Evolutionary conservation across 2,329 filamentous ascomycete genomes (phyloP), one percentile per base, ranked within the genome.

Genomic region (Thelonectria rubi): DNA sequence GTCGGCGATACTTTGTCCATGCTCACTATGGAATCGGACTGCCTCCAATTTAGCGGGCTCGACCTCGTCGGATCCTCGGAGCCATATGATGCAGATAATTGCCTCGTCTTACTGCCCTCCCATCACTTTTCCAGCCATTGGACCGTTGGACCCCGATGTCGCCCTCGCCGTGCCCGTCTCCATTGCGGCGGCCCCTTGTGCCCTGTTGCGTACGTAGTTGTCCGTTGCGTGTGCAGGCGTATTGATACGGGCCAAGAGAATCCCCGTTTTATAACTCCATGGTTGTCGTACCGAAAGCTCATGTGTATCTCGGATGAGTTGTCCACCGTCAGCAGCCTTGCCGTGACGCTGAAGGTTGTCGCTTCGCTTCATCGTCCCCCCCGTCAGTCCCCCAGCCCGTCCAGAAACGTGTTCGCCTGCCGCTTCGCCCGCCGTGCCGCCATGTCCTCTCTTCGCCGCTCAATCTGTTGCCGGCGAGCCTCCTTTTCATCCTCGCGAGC

Each of bases 321-420:
- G 40, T 43, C 20, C 34, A 20, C 42, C 42, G 32, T 26, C 26
- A 37, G 17, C 10, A 51, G 24, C 37, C 21, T 60, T 21, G 53
- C 42, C 32, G 20, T 63, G 60, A 32, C 24, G 32, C 58, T 65
- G 59, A 65, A 64, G 63, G 53, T 24, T 46, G 20, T 54, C 10
- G 47, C 47, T 30, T 30, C 26, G 26, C 26, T 15, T 21, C 47
- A 51, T 32, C 45, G 54, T 39, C 34, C 32, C 43, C 42, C 55
- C 18, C 42, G 39, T 66, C 59, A 65, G 30, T 59, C 65, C 46
- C 63, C 65, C 61, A 91, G 75, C 17, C 84, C 84, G 55, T 89
- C 86, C 69, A 96, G 75, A 75, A 95, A 95, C 65, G 79, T 85
- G 69, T 92, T 90, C 34, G 91, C 91, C 76, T 90, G 84, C 70